Evolutionary conservation across 192 early-diverging fungal species (phyloP), one percentile per base, ranked within the genome.

Genomic region (Coemansia sp.): DNA sequence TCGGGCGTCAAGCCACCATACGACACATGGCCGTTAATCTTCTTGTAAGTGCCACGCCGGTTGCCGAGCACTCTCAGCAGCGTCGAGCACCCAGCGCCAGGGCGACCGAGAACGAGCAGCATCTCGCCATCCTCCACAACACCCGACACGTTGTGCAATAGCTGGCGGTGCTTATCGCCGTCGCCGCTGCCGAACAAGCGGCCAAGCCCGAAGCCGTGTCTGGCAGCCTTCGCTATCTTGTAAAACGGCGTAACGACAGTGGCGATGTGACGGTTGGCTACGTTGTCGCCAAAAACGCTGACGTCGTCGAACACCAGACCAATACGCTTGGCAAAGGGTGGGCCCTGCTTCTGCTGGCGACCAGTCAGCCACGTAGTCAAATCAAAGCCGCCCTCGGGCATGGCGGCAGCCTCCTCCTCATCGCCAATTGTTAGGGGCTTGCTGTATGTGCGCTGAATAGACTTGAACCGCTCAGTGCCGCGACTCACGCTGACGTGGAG

Each of bases 61-160:
- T 90, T 87, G 39, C 87, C 86, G 20, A 91, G 64, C 12, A 86
- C 81, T 7, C 87, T 75, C 31, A 91, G 77, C 39, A 91, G 67
- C 28, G 87, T 87, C 52, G 87, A 88, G 68, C 88, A 89, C 12
- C 89, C 89, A 4, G 88, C 71, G 12, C 88, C 89, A 0, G 89
- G 89, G 14, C 86, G 75, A 5, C 89, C 89, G 28, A 93, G 80
- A 0, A 92, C 89, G 36, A 89, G 76, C 31, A 86, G 65, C 85
- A 86, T 85, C 72, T 94, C 91, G 23, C 93, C 91, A 20, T 88
- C 86, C 39, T 87, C 85, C 37, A 87, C 79, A 57, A 86, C 88
- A 16, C 93, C 93, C 16, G 74, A 85, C 57, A 89, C 66, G 12
- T 79, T 69, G 38, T 81, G 59, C 18, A 93, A 73, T 47, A 94